Conservation (phyloP, 2,329 filamentous ascomycete species). For the Ophiostoma perfectum region DNA sequence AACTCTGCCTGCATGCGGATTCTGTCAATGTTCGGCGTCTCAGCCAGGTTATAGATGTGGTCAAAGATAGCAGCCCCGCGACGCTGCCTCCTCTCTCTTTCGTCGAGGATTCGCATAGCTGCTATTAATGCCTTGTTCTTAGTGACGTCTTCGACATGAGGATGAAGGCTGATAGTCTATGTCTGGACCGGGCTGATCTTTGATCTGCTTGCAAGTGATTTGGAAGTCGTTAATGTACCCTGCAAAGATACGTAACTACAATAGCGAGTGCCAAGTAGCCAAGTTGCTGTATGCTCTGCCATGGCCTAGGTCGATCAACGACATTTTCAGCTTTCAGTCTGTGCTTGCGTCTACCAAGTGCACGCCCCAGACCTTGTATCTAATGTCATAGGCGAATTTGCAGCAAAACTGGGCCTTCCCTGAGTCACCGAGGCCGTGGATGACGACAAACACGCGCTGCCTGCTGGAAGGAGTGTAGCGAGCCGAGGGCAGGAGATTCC, state of each 20-base stretch:
- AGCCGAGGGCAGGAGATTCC: not conserved
- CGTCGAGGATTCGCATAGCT: not conserved
- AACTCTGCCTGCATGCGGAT: slow-evolving; percentile 14
- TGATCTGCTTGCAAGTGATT: slow-evolving; percentile 3
- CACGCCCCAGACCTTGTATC: slow-evolving; percentile 14
- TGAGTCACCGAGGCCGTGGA: slow-evolving; percentile 16
- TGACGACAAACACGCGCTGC: slow-evolving; percentile 10
- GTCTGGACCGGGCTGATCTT: not conserved
- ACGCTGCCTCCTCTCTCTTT: not conserved
- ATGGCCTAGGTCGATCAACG: not conserved
- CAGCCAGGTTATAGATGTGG: not conserved
- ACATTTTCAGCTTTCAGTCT: not conserved
- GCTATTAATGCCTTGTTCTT: not conserved
- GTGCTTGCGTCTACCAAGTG: slow-evolving; percentile 14
- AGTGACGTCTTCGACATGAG: slow-evolving; percentile 10
- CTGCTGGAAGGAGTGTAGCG: not conserved
- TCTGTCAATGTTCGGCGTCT: not conserved
- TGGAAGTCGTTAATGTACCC: slow-evolving; percentile 14
- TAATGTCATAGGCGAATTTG: slow-evolving; percentile 34
- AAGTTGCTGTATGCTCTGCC: not conserved
- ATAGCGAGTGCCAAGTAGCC: slow-evolving; percentile 14
- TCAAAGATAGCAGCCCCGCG: not conserved
- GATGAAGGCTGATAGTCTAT: not conserved
- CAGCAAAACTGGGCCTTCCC: slow-evolving; percentile 17
- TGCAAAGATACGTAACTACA: slow-evolving; percentile 4